A percentile compares a stretch with the other conserved stretches of the same genome.
phyloP scores from a whole-genome alignment of 805 yeast species.

The Komagataella pastoris region DNA sequence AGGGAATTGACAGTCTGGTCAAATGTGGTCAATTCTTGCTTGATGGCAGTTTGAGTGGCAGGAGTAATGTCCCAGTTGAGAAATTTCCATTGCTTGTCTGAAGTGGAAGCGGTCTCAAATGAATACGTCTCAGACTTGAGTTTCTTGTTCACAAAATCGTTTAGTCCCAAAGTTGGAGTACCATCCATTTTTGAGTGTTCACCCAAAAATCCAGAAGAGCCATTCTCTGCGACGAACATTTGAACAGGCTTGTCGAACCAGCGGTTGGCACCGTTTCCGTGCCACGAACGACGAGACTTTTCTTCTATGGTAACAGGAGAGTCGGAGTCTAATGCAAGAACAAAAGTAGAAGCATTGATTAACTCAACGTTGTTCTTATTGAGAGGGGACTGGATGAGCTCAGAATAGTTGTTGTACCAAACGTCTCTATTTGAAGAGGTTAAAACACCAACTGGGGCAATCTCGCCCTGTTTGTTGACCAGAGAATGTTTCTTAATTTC shows the following conservation, averaged over 20 bases:
- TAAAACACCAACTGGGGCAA: constrained; percentile 59
- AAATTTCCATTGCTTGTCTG: constrained; percentile 10
- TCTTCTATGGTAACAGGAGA: constrained; percentile 69
- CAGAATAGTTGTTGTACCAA: constrained; percentile 51
- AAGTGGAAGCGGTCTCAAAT: constrained; percentile 7
- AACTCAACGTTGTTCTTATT: constrained; percentile 50
- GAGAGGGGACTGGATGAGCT: constrained; percentile 43
- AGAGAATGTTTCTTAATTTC: constrained; percentile 30
- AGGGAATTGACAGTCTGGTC: constrained; percentile 40
- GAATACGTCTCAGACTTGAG: constrained; percentile 24
- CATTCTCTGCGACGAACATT: constrained; percentile 70
- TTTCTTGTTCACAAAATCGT: constrained; percentile 56
- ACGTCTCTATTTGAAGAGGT: constrained; percentile 79
- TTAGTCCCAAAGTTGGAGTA: constrained; percentile 82
- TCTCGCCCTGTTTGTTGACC: constrained; percentile 20
- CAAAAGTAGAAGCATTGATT: constrained; percentile 68
- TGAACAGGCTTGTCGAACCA: constrained; percentile 88
- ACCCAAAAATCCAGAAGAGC: constrained; percentile 84
- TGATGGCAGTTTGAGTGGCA: constrained; percentile 34
- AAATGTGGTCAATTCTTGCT: constrained; percentile 43
- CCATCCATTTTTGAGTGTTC: constrained; percentile 99
- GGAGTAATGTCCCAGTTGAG: constrained; percentile 50
- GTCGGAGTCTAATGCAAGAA: constrained; percentile 65
- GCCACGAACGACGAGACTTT: constrained; percentile 81
- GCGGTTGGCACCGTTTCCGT: constrained; percentile 87